These are phyloP conservation scores for Rosa lucieae DNA, from an alignment of 306 rosid species.

Conservation along the genomic window DNA sequence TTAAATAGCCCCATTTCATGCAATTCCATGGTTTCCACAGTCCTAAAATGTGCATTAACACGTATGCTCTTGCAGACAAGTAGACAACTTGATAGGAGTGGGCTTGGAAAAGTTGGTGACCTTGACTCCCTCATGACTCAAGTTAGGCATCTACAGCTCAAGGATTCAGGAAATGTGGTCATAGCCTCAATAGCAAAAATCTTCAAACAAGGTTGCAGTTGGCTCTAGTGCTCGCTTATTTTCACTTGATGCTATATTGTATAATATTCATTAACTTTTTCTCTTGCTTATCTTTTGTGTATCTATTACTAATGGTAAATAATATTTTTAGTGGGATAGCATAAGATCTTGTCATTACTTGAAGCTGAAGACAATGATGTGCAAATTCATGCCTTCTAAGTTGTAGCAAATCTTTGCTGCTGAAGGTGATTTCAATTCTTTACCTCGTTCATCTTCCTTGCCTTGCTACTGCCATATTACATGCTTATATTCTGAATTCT, in stretches of 20 bases:
- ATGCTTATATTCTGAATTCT: neutral
- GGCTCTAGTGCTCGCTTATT: constrained; percentile 18
- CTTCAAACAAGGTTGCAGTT: constrained; percentile 86
- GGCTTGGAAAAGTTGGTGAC: constrained; percentile 51
- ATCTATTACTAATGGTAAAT: constrained; percentile 30
- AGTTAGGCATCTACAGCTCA: constrained; percentile 55
- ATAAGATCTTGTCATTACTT: constrained; percentile 92
- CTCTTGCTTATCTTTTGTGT: constrained; percentile 18
- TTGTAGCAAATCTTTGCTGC: constrained; percentile 99
- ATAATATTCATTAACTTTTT: constrained; percentile 9
- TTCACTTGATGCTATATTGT: constrained; percentile 17
- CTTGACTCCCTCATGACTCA: constrained; percentile 67
- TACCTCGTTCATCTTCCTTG: neutral
- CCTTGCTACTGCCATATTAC: neutral
- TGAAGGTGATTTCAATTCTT: constrained; percentile 63
- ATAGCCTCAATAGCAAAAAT: constrained; percentile 94
- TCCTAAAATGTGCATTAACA: constrained; percentile 20
- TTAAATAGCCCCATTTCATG: neutral
- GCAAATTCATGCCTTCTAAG: constrained; percentile 95
- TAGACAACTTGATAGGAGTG: constrained; percentile 50
- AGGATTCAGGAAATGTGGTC: constrained; percentile 70
- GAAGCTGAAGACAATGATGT: constrained; percentile 97
- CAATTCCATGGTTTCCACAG: neutral
- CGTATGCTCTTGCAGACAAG: constrained; percentile 55
- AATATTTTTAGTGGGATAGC: constrained; percentile 81